phyloP scores from a whole-genome alignment of 2,329 filamentous ascomycete genomes.

The Aspergillus brasiliensis region DNA sequence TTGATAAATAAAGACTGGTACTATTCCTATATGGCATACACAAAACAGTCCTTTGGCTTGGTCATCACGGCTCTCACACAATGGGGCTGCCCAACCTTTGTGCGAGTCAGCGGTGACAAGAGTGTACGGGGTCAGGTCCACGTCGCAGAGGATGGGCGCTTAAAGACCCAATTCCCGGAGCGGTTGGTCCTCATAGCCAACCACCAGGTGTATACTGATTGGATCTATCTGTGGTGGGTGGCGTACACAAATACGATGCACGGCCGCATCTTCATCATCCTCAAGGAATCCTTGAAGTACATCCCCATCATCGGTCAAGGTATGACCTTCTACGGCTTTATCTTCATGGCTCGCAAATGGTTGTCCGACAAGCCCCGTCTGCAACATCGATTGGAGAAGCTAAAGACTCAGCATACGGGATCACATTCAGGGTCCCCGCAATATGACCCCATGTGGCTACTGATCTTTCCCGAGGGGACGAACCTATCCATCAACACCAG shows the following conservation, averaged over 20 bases:
- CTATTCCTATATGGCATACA: slow-evolving; percentile 66
- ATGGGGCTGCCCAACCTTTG: slow-evolving; percentile 64
- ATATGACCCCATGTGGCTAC: slow-evolving; percentile 66
- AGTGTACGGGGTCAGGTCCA: slow-evolving; percentile 62
- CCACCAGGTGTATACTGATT: slow-evolving; percentile 70
- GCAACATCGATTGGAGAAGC: slow-evolving; percentile 57
- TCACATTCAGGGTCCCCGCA: slow-evolving; percentile 50
- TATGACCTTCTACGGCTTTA: slow-evolving; percentile 67
- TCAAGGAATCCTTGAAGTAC: slow-evolving; percentile 66
- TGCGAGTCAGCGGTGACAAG: slow-evolving; percentile 63
- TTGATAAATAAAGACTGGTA: slow-evolving; percentile 63
- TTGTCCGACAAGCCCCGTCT: slow-evolving; percentile 61
- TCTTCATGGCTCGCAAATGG: slow-evolving; percentile 67
- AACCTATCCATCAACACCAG: slow-evolving; percentile 61
- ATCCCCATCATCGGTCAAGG: slow-evolving; percentile 65
- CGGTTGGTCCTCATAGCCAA: slow-evolving; percentile 65
- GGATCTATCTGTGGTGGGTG: slow-evolving; percentile 70
- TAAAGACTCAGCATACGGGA: slow-evolving; percentile 54
- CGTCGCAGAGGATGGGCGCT: slow-evolving; percentile 57
- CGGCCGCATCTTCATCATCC: slow-evolving; percentile 66
- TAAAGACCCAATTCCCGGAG: slow-evolving; percentile 63
- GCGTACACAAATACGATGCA: slow-evolving; percentile 67
- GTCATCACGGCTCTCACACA: slow-evolving; percentile 63
- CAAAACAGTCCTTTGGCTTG: slow-evolving; percentile 66
- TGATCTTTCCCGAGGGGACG: slow-evolving; percentile 68